Evolutionary conservation across 2,329 filamentous ascomycete genomes (phyloP).

Genomic region (Colletotrichum endophyticum): DNA sequence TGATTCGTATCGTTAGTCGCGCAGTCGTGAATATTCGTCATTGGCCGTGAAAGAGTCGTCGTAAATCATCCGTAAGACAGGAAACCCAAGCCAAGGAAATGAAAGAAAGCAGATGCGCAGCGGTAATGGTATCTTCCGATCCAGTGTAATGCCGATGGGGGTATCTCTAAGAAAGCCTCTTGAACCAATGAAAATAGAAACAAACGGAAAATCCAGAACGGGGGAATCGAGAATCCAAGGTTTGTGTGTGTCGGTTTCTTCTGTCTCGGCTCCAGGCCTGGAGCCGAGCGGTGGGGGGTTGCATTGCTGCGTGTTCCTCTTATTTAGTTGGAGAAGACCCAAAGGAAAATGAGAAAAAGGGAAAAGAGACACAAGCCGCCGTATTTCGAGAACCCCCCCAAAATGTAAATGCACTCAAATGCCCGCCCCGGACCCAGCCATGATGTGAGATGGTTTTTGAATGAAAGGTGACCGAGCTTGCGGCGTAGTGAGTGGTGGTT

Average conservation of each 20-base stretch:
- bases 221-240: slow-evolving; percentile 46
- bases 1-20: slow-evolving; percentile 33
- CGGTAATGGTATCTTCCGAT: slow-evolving; percentile 29
- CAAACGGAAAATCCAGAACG: slow-evolving; percentile 33
- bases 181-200: slow-evolving; percentile 38
- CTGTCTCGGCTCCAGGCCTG: slow-evolving; percentile 45
- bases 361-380: slow-evolving; percentile 45
- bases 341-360: slow-evolving; percentile 33
- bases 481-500: slow-evolving; percentile 55
- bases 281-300: slow-evolving; percentile 50
- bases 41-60: slow-evolving; percentile 47
- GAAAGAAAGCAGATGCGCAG: slow-evolving; percentile 43
- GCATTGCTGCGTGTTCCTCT: slow-evolving; percentile 71
- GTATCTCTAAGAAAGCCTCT: slow-evolving; percentile 46
- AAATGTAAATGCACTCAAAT: slow-evolving; percentile 59
- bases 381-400: slow-evolving; percentile 50
- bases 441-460: slow-evolving; percentile 47
- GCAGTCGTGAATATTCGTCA: slow-evolving; percentile 39
- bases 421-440: slow-evolving; percentile 59
- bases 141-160: slow-evolving; percentile 33
- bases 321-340: slow-evolving; percentile 45
- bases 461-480: slow-evolving; percentile 29
- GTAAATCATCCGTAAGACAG: slow-evolving; percentile 52
- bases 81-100: slow-evolving; percentile 39
- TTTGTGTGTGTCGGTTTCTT: slow-evolving; percentile 34